Percentiles rank a stretch among this genome's conserved stretches.
Conservation (phyloP, 768 basidiomycete species). For the Pleurotus tuber-regium region DNA sequence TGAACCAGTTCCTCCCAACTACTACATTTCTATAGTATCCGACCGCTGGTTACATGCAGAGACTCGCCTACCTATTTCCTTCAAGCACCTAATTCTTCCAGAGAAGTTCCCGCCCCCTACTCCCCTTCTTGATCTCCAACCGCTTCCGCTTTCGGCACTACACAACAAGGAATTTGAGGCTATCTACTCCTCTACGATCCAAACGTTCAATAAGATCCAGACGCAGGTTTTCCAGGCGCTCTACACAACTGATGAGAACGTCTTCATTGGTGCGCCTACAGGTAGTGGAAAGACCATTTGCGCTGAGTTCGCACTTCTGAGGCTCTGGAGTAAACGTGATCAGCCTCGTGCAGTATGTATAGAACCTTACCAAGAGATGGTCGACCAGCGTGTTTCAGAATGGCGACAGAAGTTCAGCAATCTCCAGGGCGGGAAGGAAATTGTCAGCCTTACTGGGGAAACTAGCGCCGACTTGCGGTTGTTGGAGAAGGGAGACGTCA, state of each 20-base stretch:
- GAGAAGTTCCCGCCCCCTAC: constrained; percentile 96
- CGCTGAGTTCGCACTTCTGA: constrained; percentile 91
- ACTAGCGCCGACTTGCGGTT: constrained; percentile 87
- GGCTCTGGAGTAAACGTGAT: constrained; percentile 91
- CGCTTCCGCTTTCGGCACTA: constrained; percentile 84
- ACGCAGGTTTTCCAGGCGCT: constrained; percentile 98
- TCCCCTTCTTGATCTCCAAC: constrained; percentile 88
- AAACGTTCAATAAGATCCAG: constrained; percentile 97
- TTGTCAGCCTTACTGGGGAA: constrained; percentile 92
- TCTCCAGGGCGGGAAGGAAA: constrained; percentile 90
- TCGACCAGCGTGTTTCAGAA: constrained; percentile 83
- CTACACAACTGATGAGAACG: constrained; percentile 94
- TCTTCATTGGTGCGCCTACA: constrained; percentile 95
- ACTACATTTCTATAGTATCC: constrained; percentile 93
- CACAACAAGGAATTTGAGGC: constrained; percentile 92
- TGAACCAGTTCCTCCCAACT: constrained; percentile 97
- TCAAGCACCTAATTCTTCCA: constrained; percentile 96
- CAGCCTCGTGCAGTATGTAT: constrained; percentile 88
- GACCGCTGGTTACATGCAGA: constrained; percentile 96
- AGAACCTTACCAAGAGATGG: constrained; percentile 98
- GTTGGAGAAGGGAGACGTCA: constrained; percentile 87
- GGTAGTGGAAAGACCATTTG: constrained; percentile 98
- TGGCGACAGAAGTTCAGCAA: constrained; percentile 84
- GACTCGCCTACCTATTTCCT: constrained; percentile 91
- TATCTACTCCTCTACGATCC: constrained; percentile 77